Conservation (phyloP, 2,329 filamentous ascomycete genomes). For the Botrytis paeoniae region DNA sequence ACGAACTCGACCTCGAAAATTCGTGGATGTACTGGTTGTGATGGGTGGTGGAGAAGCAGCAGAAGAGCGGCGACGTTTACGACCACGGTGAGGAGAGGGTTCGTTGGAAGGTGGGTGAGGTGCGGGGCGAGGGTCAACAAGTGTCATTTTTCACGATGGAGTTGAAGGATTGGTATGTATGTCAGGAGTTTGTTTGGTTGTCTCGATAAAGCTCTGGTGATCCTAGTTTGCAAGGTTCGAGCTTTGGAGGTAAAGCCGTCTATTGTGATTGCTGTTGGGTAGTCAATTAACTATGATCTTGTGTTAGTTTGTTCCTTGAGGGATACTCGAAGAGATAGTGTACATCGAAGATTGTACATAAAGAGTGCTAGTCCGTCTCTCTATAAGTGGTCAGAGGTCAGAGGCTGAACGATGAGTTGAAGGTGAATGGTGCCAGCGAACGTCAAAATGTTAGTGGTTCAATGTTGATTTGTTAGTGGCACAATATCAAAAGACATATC, state of each 20-base stretch:
- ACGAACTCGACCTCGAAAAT: constrained; percentile 33
- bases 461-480: not conserved
- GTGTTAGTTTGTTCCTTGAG: not conserved
- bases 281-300: not conserved
- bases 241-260: not conserved
- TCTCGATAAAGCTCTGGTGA: not conserved
- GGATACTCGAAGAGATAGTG: not conserved
- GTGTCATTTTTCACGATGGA: constrained; percentile 5
- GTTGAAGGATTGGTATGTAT: not conserved
- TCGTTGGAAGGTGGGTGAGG: not conserved
- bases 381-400: not conserved
- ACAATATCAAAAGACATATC: not conserved
- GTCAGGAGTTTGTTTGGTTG: not conserved
- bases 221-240: not conserved
- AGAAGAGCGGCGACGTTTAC: constrained; percentile 34
- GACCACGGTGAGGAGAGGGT: constrained; percentile 28
- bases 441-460: not conserved
- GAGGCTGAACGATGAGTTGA: not conserved
- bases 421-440: constrained; percentile 17
- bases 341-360: not conserved
- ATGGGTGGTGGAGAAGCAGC: constrained; percentile 21
- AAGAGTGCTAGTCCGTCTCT: not conserved
- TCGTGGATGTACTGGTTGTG: constrained; percentile 27
- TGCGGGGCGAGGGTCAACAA: not conserved
- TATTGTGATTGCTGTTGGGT: not conserved